phyloP scores from a whole-genome alignment of 192 early-diverging fungal genomes.

The Podila verticillata region DNA sequence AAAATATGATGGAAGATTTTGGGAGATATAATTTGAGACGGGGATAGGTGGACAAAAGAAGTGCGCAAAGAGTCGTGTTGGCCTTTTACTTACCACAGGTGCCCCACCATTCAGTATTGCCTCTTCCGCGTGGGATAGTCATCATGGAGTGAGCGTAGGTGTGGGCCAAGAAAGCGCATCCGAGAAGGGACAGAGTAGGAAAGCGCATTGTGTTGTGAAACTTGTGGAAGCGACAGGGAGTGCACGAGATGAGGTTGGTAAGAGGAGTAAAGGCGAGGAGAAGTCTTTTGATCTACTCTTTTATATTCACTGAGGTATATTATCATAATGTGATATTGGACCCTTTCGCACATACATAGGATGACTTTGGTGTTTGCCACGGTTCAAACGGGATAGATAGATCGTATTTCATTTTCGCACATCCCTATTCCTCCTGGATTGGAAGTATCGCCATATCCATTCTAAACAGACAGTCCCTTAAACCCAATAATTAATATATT shows the following conservation, averaged over 20 bases:
- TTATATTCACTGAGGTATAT: background rate
- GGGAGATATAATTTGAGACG: too few species aligned
- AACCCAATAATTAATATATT: too few species aligned
- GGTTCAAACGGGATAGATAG: too few species aligned
- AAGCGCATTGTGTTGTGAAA: background rate
- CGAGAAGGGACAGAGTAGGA: constrained; percentile 3
- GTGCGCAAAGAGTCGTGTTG: background rate
- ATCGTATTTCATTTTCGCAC: background rate
- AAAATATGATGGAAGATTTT: too few species aligned
- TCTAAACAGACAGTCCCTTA: too few species aligned
- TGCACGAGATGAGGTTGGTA: background rate
- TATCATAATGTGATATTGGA: background rate
- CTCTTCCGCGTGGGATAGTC: constrained; percentile 33
- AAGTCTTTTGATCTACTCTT: background rate
- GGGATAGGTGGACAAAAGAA: background rate
- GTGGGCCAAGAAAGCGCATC: constrained; percentile 11
- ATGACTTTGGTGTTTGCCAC: too few species aligned
- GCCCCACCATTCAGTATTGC: constrained; percentile 43
- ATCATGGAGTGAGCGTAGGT: constrained; percentile 46
- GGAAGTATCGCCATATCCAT: too few species aligned
- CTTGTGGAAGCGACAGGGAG: background rate
- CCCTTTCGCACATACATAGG: too few species aligned
- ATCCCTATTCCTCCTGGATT: background rate
- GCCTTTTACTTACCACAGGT: constrained; percentile 29
- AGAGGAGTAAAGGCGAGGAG: background rate